Evolutionary conservation across 441 rosid genomes (phyloP), one percentile per base, ranked within the genome.

Genomic region (Adansonia gregorii): DNA sequence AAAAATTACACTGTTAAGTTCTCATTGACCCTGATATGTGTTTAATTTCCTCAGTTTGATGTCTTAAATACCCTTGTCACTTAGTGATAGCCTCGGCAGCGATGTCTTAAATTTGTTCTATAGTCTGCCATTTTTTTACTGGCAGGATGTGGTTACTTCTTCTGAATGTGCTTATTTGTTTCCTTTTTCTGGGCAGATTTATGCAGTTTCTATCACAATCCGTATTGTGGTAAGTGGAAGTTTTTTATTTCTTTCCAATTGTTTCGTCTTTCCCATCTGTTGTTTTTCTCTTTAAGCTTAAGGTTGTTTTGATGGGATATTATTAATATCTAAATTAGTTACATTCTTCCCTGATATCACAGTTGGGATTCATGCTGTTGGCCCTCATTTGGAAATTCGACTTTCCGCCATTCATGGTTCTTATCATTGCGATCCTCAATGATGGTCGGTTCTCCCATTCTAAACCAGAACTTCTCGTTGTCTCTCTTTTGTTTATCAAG

Each of bases 331-430:
- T n/a, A 54, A 71, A 54, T 72, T 31, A 31, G n/a, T 10, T 54
- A 2, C 35, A 9, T 54, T 15, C 49, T 72, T n/a, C 3, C 39
- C 35, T 78, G 73, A 24, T 84, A 48, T 76, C 17, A 52, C 86
- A 92, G 96, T 88, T 92, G 82, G 96, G 96, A 74, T 96, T 96
- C 89, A 93, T 96, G 99, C 89, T 96, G 60, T 87, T 96, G 82
- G 98, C 98, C 8, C 98, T 96, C 77, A 89, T 96, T 79, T 96
- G 99, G 97, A 76, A 89, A 89, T 96, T 96, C 77, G 99, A 96
- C 81, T 96, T 96, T 79, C 99, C 99, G 46, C 99, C 99, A 49
- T 96, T 96, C 82, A 96, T 96, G 98, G 98, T 96, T 86, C 97
- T 96, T 85, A 91, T 94, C 76, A 96, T 96, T 64, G 99, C 99